A percentile compares a stretch with the other conserved stretches of the same genome.
These are phyloP conservation scores for Arthrobotrys entomopaga DNA, from an alignment of 2,329 filamentous ascomycete species.

Conservation along the genomic window DNA sequence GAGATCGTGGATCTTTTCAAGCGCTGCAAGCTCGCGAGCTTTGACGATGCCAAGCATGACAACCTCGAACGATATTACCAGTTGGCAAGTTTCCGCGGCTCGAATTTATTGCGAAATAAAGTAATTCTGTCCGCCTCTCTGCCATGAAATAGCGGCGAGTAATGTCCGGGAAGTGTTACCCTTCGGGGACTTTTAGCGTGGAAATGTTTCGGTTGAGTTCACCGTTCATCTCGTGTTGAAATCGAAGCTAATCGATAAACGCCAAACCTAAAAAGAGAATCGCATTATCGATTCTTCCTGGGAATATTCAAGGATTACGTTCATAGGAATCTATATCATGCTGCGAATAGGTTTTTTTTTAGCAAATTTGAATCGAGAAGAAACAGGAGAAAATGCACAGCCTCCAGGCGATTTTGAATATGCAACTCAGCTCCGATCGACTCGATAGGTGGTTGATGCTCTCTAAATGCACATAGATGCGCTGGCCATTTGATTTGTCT, in stretches of 20 bases:
- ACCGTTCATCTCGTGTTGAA: neutral
- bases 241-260: conserved; percentile 2
- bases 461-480: too few species aligned
- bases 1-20: too few species aligned
- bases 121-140: conserved; percentile 4
- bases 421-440: too few species aligned
- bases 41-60: neutral
- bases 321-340: neutral
- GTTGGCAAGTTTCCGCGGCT: conserved; percentile 1
- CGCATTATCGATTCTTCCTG: too few species aligned
- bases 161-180: conserved; percentile 9
- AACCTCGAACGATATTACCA: neutral
- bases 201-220: neutral
- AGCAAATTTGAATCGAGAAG: neutral
- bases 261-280: too few species aligned
- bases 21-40: too few species aligned
- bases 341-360: neutral
- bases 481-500: too few species aligned
- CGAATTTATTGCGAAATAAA: neutral
- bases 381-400: neutral
- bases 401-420: neutral
- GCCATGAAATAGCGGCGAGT: neutral
- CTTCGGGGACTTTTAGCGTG: conserved; percentile 13
- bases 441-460: too few species aligned
- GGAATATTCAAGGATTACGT: neutral